These are phyloP conservation scores for Cicer judaicum DNA, from an alignment of 306 rosid species.

Conservation along the genomic window DNA sequence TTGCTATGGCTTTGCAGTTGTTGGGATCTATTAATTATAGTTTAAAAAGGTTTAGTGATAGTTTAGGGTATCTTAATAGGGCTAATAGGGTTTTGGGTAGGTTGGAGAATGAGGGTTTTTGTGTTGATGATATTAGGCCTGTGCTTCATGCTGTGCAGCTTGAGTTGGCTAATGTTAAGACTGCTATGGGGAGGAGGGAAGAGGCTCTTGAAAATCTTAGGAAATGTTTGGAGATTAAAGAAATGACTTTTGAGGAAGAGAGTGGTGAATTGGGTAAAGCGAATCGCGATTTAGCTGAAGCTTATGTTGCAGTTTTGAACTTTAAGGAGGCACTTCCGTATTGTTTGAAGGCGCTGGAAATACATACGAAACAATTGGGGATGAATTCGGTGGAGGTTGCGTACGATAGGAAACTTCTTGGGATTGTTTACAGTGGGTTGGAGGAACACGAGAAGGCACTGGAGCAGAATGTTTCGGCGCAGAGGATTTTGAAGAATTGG, in stretches of 20 bases:
- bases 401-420: slow-evolving; percentile 77
- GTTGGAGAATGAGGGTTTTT: slow-evolving; percentile 63
- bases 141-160: slow-evolving; percentile 90
- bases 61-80: slow-evolving; percentile 81
- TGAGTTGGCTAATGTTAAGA: slow-evolving; percentile 82
- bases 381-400: slow-evolving; percentile 88
- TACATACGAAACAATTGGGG: slow-evolving; percentile 69
- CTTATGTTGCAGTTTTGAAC: slow-evolving; percentile 72
- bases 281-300: slow-evolving; percentile 78
- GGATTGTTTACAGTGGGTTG: slow-evolving; percentile 78
- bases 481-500: slow-evolving; percentile 83
- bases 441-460: slow-evolving; percentile 89
- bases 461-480: slow-evolving; percentile 82
- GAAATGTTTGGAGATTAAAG: slow-evolving; percentile 86
- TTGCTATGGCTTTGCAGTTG: slow-evolving; percentile 87
- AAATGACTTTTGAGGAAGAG: slow-evolving; percentile 73
- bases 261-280: slow-evolving; percentile 76
- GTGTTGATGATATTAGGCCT: slow-evolving; percentile 66
- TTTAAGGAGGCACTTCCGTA: slow-evolving; percentile 75
- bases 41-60: slow-evolving; percentile 76
- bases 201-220: slow-evolving; percentile 81
- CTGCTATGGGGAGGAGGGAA: slow-evolving; percentile 91
- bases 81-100: slow-evolving; percentile 75
- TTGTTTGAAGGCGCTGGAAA: slow-evolving; percentile 84
- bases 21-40: slow-evolving; percentile 76